These are phyloP conservation scores for Diutina siamensis DNA, from an alignment of 1,139 yeast species.

Conservation along the genomic window DNA sequence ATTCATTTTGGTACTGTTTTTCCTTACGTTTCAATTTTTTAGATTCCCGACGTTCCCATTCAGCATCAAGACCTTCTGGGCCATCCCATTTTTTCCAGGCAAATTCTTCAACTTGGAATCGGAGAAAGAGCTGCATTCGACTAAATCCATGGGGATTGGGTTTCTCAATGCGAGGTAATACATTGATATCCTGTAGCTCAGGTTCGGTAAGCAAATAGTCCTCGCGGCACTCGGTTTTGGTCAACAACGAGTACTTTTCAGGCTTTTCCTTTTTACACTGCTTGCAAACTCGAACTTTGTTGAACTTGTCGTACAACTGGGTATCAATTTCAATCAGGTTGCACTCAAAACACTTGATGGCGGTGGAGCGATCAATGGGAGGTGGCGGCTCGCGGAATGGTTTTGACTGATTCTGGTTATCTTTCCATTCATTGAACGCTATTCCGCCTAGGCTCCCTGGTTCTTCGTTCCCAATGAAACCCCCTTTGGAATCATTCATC, in stretches of 20 bases:
- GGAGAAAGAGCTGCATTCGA: conserved; percentile 81
- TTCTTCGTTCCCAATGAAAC: conserved; percentile 42
- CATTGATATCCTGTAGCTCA: conserved; percentile 59
- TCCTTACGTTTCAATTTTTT: conserved; percentile 65
- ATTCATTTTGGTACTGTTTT: conserved; percentile 60
- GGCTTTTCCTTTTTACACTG: conserved; percentile 63
- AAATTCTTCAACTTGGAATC: conserved; percentile 85
- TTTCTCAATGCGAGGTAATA: conserved; percentile 72
- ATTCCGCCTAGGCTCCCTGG: conserved; percentile 7
- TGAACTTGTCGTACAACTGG: conserved; percentile 55
- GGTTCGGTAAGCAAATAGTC: conserved; percentile 92
- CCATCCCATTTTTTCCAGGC: conserved; percentile 96
- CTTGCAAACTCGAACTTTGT: conserved; percentile 61
- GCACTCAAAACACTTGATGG: conserved; percentile 80
- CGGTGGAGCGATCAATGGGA: conserved; percentile 56
- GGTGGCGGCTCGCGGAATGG: conserved; percentile 49
- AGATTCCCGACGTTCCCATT: conserved; percentile 77
- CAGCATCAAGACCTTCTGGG: conserved; percentile 77
- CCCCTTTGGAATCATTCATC: conserved; percentile 82
- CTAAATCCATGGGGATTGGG: conserved; percentile 94
- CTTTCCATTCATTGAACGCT: conserved; percentile 70
- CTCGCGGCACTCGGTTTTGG: conserved; percentile 90
- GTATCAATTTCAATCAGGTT: conserved; percentile 69
- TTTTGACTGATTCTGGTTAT: conserved; percentile 23
- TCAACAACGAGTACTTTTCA: conserved; percentile 79